These are phyloP conservation scores for Micromonas commoda DNA, from an alignment of 139 green algal genomes.

Conservation along the genomic window DNA sequence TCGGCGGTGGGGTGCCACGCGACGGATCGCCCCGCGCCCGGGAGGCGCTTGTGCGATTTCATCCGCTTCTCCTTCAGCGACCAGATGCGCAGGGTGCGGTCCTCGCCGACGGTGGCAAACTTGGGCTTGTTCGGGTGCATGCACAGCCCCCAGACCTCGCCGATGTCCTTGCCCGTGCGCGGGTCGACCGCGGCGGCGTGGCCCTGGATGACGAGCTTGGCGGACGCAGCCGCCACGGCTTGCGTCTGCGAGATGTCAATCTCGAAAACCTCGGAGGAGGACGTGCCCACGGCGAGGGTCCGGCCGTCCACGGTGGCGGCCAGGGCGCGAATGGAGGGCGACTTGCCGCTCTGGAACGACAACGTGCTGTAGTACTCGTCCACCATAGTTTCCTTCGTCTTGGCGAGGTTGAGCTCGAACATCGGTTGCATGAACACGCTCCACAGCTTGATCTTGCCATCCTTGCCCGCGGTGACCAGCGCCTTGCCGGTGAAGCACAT, in stretches of 20 bases:
- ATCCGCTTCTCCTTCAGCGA: not conserved
- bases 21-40: not conserved
- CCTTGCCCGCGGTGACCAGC: constrained; percentile 26
- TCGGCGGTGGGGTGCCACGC: not conserved
- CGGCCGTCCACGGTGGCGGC: not conserved
- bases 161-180: not conserved
- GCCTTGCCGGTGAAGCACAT: constrained; percentile 22
- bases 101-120: constrained; percentile 23
- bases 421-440: constrained; percentile 23
- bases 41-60: not conserved
- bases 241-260: constrained; percentile 26
- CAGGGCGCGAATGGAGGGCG: constrained; percentile 20
- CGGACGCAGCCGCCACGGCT: not conserved
- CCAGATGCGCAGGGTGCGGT: constrained; percentile 23
- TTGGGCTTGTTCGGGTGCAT: constrained; percentile 16
- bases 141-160: constrained; percentile 31
- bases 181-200: constrained; percentile 19
- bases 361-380: constrained; percentile 24
- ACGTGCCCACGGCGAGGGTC: constrained; percentile 15
- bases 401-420: constrained; percentile 25
- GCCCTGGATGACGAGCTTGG: constrained; percentile 27
- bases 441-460: constrained; percentile 35
- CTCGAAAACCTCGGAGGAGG: constrained; percentile 26
- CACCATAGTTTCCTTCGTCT: constrained; percentile 17
- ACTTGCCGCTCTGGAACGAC: constrained; percentile 9